These are phyloP conservation scores for Arthroderma sp. DNA, from an alignment of 2,329 filamentous ascomycete species.

Conservation along the genomic window DNA sequence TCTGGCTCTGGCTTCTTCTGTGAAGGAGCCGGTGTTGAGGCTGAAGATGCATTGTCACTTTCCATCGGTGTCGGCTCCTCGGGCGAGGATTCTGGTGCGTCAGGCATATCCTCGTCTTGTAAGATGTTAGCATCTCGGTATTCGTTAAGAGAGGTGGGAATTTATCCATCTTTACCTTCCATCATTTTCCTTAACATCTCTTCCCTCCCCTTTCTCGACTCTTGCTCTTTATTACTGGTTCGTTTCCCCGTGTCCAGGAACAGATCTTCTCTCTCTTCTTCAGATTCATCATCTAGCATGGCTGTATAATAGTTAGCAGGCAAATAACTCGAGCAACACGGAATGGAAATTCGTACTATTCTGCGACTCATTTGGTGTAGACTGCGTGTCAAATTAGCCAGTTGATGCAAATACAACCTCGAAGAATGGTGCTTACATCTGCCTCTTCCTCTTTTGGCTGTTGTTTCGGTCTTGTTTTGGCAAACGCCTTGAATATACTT, in stretches of 20 bases:
- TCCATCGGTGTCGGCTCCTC: slow-evolving; percentile 10
- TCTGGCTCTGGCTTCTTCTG: slow-evolving; percentile 30
- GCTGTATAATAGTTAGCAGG: slow-evolving; percentile 18
- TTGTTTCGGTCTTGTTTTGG: slow-evolving; percentile 52
- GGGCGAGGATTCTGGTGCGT: slow-evolving; percentile 31
- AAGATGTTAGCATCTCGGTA: not conserved
- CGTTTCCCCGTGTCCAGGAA: slow-evolving; percentile 32
- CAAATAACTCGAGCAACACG: not conserved
- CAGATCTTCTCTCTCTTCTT: slow-evolving; percentile 44
- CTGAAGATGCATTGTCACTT: slow-evolving; percentile 3
- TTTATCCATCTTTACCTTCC: slow-evolving; percentile 50
- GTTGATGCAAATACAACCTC: slow-evolving; percentile 14
- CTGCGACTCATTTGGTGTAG: slow-evolving; percentile 31
- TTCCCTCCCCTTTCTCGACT: slow-evolving; percentile 50
- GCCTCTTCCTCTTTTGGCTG: slow-evolving; percentile 32
- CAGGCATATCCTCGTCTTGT: slow-evolving; percentile 46
- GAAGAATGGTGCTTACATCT: slow-evolving; percentile 20
- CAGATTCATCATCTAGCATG: slow-evolving; percentile 43
- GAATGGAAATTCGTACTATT: slow-evolving; percentile 34
- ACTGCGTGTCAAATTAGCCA: slow-evolving; percentile 19
- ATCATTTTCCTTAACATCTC: slow-evolving; percentile 61
- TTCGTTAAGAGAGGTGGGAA: slow-evolving; percentile 14
- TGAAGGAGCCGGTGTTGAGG: not conserved
- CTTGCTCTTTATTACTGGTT: slow-evolving; percentile 24
- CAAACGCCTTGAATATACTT: slow-evolving; percentile 66